Conservation (phyloP, 139 green algal genomes). For the Picochlorum costavermella region DNA sequence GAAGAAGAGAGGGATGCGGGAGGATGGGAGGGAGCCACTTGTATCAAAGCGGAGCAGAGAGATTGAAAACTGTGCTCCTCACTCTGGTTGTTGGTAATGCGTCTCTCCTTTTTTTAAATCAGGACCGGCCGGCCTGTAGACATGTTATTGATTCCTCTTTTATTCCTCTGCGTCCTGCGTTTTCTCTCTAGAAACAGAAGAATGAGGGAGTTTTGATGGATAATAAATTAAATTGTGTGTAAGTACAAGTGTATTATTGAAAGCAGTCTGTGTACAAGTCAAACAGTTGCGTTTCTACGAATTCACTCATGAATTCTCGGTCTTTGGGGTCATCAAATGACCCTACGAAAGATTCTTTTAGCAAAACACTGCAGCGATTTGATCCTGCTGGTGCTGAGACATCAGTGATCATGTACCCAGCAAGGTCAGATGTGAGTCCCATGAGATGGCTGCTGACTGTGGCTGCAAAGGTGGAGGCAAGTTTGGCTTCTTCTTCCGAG, state of each 20-base stretch:
- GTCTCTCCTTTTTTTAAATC: too few species aligned
- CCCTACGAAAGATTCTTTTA: slow-evolving; percentile 73
- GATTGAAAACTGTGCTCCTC: slow-evolving; percentile 27
- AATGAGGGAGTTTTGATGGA: too few species aligned
- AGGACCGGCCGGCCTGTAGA: too few species aligned
- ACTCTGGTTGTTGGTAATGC: slow-evolving; percentile 21
- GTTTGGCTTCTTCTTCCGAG: not conserved
- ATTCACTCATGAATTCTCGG: slow-evolving; percentile 44
- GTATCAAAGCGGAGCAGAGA: too few species aligned
- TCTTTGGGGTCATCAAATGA: slow-evolving; percentile 35
- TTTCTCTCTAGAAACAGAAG: too few species aligned
- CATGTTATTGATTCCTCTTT: not conserved
- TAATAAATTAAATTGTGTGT: not conserved
- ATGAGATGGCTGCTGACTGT: slow-evolving; percentile 45
- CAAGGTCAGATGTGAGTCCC: slow-evolving; percentile 56
- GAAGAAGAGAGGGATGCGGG: too few species aligned
- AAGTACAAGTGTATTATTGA: not conserved
- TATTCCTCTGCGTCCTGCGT: not conserved
- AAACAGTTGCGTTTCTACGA: slow-evolving; percentile 86
- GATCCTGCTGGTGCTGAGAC: slow-evolving; percentile 36
- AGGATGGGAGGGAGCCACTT: too few species aligned
- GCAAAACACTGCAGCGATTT: slow-evolving; percentile 47
- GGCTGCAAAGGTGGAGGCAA: slow-evolving; percentile 21
- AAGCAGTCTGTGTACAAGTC: slow-evolving; percentile 50
- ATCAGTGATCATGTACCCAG: slow-evolving; percentile 76